Evolutionary conservation across 495 filamentous ascomycete species (phyloP).

Genomic region (Cudoniella acicularis): DNA sequence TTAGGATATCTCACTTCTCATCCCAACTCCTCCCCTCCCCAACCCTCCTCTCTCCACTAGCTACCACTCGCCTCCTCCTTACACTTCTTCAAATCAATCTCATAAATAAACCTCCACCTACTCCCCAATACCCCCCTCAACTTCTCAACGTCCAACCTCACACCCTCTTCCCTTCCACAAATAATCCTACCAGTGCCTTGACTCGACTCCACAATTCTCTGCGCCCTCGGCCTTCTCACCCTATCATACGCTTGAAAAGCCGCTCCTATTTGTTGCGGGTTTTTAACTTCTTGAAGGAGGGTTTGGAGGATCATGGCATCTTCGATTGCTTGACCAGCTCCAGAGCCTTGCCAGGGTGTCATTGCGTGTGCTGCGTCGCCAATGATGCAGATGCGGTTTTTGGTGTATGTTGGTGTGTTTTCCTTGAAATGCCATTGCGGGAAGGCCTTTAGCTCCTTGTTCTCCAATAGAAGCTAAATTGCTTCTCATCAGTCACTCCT

Average conservation of each 20-base stretch:
- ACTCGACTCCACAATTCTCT: conserved; percentile 36
- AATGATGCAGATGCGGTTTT: conserved; percentile 48
- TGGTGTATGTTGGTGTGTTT: conserved; percentile 43
- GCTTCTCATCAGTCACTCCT: background rate
- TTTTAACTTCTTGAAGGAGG: conserved; percentile 44
- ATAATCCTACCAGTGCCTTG: conserved; percentile 10
- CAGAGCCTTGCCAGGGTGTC: conserved; percentile 55
- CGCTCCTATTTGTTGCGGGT: conserved; percentile 31
- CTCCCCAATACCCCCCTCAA: conserved; percentile 28
- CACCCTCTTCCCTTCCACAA: conserved; percentile 32
- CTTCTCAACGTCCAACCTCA: conserved; percentile 32
- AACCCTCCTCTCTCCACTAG: too few relatives aligned
- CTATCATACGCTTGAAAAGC: conserved; percentile 59
- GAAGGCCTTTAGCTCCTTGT: background rate
- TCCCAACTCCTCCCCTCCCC: too few relatives aligned
- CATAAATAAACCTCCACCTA: conserved; percentile 31
- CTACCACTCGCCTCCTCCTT: too few relatives aligned
- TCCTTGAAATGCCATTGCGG: background rate
- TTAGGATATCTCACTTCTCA: too few relatives aligned
- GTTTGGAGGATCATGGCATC: conserved; percentile 55
- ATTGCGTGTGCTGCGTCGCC: conserved; percentile 56
- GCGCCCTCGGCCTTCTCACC: conserved; percentile 43
- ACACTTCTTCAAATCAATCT: conserved; percentile 27
- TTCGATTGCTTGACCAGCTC: conserved; percentile 61
- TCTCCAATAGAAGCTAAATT: background rate